A percentile compares a stretch with the other conserved stretches of the same genome.
Conservation (phyloP, 441 rosid species). For the Eutrema salsugineum region DNA sequence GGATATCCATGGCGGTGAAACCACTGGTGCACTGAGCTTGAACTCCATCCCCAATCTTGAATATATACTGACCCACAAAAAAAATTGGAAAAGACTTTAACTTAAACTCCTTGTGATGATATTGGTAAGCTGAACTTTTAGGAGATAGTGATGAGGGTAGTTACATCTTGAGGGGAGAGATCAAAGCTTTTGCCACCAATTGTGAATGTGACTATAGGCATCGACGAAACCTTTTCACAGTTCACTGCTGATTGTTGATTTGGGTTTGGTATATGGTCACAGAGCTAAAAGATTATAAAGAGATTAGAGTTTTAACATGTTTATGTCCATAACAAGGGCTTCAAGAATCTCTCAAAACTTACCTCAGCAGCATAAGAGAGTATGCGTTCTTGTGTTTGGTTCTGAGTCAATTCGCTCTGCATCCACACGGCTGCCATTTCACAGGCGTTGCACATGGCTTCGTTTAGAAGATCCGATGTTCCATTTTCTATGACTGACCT, state of each 20-base stretch:
- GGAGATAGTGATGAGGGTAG: neutral
- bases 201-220: constrained; percentile 52
- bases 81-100: neutral
- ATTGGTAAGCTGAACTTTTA: neutral
- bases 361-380: constrained; percentile 57
- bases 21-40: constrained; percentile 71
- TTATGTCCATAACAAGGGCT: neutral
- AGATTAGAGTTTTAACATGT: neutral
- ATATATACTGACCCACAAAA: constrained; percentile 55
- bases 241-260: constrained; percentile 54
- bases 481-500: constrained; percentile 45
- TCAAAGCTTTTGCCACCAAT: constrained; percentile 54
- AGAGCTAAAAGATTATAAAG: constrained; percentile 35
- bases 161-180: constrained; percentile 54
- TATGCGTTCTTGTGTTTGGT: constrained; percentile 53
- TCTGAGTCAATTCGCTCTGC: constrained; percentile 47
- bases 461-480: constrained; percentile 36
- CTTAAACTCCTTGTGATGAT: neutral
- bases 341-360: constrained; percentile 10
- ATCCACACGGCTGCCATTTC: constrained; percentile 73
- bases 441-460: constrained; percentile 52
- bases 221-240: constrained; percentile 39
- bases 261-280: constrained; percentile 53
- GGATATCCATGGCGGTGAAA: constrained; percentile 58
- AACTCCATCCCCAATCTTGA: constrained; percentile 57